Evolutionary conservation across 2,329 filamentous ascomycete genomes (phyloP).

Genomic region (Ophiocordyceps sinensis): DNA sequence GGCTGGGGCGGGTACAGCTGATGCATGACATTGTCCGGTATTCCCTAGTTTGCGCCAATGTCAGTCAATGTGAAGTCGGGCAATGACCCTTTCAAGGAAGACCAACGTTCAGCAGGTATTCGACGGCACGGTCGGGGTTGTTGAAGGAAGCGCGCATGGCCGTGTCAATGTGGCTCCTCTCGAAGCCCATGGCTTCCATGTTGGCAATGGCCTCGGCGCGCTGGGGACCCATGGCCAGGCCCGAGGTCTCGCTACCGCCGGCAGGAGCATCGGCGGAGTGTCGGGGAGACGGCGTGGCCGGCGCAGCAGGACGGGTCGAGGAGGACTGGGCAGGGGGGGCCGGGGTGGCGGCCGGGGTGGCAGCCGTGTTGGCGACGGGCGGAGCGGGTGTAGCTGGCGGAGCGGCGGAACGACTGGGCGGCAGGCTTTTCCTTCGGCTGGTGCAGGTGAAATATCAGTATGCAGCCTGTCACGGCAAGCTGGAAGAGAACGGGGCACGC

Average conservation of each 20-base stretch:
- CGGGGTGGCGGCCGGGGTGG: conserved; percentile 41
- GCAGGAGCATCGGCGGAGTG: conserved; percentile 21
- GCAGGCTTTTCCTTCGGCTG: conserved; percentile 50
- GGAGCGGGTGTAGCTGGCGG: conserved; percentile 42
- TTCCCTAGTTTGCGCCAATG: conserved; percentile 46
- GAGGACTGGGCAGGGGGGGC: conserved; percentile 22
- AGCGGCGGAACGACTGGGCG: conserved; percentile 43
- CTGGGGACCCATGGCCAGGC: conserved; percentile 75
- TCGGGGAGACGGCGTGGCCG: conserved; percentile 41
- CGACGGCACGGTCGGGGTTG: conserved; percentile 93
- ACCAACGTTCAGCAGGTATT: conserved; percentile 79
- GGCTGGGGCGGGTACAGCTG: too few relatives aligned
- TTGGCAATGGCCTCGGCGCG: conserved; percentile 70
- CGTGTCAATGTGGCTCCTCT: conserved; percentile 72
- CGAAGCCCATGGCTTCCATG: conserved; percentile 97
- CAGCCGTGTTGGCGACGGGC: conserved; percentile 42
- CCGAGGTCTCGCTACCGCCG: conserved; percentile 44
- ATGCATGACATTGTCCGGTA: conserved; percentile 80
- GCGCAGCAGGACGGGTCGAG: conserved; percentile 33
- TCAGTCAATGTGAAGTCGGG: not conserved
- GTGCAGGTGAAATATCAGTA: not conserved
- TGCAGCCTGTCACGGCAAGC: too few relatives aligned
- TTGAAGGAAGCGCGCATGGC: conserved; percentile 94
- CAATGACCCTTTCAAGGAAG: not conserved
- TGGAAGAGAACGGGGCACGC: conserved; percentile 9